Evolutionary conservation across 2,329 filamentous ascomycete genomes (phyloP), one percentile per base, ranked within the genome.

Genomic region (Pseudophaeomoniella oleicola): DNA sequence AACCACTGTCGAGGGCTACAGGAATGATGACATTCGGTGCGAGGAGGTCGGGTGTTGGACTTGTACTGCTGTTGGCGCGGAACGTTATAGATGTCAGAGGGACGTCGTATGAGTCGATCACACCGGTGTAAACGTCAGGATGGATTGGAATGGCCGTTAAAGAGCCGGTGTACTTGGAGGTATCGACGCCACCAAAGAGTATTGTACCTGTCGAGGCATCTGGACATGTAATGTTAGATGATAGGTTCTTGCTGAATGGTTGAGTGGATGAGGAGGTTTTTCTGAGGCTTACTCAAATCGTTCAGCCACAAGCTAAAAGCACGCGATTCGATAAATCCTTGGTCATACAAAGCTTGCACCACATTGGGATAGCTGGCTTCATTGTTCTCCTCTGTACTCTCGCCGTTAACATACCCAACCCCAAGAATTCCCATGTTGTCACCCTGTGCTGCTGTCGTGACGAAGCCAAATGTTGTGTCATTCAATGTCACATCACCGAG

Each of bases 161-260:
- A 2, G 70, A 55, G 34, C 81, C 81, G 0, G 64, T 53, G 56
- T 75, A 90, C 52, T 87, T 87, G 40, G 68, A 71, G 0, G 73
- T 81, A 52, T 88, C 81, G 40, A 87, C 74, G n/a, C 81, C 83
- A 29, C 83, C 83, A 46, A 88, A 90, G 2, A 88, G 62, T 41
- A 88, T 78, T 46, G 63, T 78, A 22, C 83, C 83, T 2, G 69
- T 76, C 41, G 67, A 75, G 0, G 80, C 66, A 37, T 72, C 64
- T 27, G n/a, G n/a, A n/a, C n/a, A n/a, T n/a, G n/a, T n/a, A n/a
- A n/a, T n/a, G n/a, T n/a, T 50, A 19, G 18, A 37, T 19, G 4
- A 27, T 19, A 10, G 27, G 14, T 15, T 16, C 9, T 13, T 4
- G 19, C 19, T 11, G 19, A 10, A 37, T 19, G 12, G 22, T 9